Percentiles rank a stretch among this genome's conserved stretches.
Conservation (phyloP, 2,329 filamentous ascomycete species). For the Fragosphaeria purpurea region DNA sequence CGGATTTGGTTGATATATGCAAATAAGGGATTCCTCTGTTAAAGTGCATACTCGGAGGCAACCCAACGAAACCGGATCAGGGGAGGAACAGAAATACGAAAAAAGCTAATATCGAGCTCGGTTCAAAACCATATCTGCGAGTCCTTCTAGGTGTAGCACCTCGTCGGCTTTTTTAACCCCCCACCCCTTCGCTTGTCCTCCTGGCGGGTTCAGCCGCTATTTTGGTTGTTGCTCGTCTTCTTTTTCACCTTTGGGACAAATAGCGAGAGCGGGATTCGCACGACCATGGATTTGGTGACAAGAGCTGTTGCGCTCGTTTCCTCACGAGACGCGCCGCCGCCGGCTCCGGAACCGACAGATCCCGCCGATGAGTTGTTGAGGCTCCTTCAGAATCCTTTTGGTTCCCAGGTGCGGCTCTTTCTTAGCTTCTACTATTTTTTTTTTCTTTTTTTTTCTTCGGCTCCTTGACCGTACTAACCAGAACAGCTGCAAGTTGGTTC, state of each 20-base stretch:
- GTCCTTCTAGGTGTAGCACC: not conserved
- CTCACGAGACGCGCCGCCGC: constrained; percentile 1
- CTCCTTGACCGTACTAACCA: not conserved
- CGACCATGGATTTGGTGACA: constrained; percentile 11
- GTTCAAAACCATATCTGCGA: constrained; percentile 1
- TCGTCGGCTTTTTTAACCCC: not conserved
- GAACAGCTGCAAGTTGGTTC: constrained; percentile 44
- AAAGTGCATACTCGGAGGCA: not conserved
- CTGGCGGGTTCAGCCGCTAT: not conserved
- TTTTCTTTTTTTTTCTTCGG: not conserved
- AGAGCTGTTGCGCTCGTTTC: constrained; percentile 7
- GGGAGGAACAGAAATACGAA: not conserved
- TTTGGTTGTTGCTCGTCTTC: not conserved
- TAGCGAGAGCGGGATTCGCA: not conserved
- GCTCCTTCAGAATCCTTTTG: constrained; percentile 40
- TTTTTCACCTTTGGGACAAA: not conserved
- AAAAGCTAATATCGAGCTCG: not conserved
- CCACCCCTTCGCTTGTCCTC: not conserved
- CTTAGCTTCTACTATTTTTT: too few relatives aligned
- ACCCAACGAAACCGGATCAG: not conserved
- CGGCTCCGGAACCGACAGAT: constrained; percentile 12
- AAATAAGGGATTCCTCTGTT: too few relatives aligned
- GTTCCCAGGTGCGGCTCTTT: constrained; percentile 27
- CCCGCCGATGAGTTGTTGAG: constrained; percentile 35
- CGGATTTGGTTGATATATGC: too few relatives aligned